These are phyloP conservation scores for Tolypocladium nubicola DNA, from an alignment of 2,329 filamentous ascomycete genomes.

Conservation along the genomic window DNA sequence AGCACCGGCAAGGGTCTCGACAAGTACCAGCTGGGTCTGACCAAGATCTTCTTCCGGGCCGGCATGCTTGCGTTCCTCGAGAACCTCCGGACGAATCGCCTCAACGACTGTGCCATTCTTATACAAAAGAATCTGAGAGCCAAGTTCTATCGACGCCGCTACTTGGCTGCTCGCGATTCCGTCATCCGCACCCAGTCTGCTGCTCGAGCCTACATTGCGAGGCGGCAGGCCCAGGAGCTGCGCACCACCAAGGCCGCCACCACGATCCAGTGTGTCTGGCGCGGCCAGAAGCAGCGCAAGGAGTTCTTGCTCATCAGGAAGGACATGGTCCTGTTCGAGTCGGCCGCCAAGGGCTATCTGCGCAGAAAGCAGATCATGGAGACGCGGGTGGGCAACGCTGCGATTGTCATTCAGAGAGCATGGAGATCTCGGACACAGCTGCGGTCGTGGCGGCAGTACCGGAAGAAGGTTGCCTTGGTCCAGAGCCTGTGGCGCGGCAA, in stretches of 20 bases:
- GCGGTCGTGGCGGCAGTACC: conserved; percentile 75
- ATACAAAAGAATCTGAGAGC: conserved; percentile 97
- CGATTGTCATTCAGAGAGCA: conserved; percentile 76
- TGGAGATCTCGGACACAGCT: conserved; percentile 78
- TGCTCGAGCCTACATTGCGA: conserved; percentile 66
- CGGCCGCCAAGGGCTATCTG: conserved; percentile 83
- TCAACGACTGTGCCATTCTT: conserved; percentile 92
- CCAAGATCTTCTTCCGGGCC: conserved; percentile 98
- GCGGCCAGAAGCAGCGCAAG: conserved; percentile 82
- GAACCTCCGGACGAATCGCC: conserved; percentile 77
- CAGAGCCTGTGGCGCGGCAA: conserved; percentile 91
- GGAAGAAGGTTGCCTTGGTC: conserved; percentile 78
- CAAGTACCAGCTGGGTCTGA: conserved; percentile 95
- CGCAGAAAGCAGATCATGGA: conserved; percentile 88
- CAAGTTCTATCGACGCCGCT: conserved; percentile 89
- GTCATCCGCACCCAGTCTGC: conserved; percentile 73
- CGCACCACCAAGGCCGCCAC: conserved; percentile 80
- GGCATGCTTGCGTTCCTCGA: conserved; percentile 98
- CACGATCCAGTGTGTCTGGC: conserved; percentile 91
- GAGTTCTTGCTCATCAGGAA: conserved; percentile 66
- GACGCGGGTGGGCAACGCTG: conserved; percentile 85
- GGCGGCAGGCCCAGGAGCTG: conserved; percentile 68
- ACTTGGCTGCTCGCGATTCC: conserved; percentile 74
- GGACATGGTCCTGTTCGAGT: conserved; percentile 81
- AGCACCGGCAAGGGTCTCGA: conserved; percentile 65